A percentile compares a stretch with the other conserved stretches of the same genome.
Conservation (phyloP, 129 eudicot genomes). For the Lactuca saligna region DNA sequence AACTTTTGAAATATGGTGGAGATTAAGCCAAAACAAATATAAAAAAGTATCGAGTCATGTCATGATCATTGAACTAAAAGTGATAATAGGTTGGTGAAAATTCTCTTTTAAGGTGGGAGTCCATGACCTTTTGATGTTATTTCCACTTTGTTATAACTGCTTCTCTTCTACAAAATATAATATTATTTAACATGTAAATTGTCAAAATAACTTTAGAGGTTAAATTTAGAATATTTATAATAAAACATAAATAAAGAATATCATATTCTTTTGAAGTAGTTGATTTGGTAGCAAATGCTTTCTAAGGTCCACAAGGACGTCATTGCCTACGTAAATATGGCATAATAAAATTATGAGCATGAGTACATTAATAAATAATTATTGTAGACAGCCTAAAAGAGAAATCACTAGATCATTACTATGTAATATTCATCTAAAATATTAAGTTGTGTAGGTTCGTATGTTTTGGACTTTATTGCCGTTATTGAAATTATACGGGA, state of each 20-base stretch:
- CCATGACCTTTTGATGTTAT: neutral
- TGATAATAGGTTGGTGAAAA: constrained; percentile 27
- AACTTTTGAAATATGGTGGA: neutral
- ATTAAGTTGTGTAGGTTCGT: too few relatives aligned
- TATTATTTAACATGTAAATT: too few relatives aligned
- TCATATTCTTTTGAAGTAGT: neutral
- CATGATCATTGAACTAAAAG: constrained; percentile 20
- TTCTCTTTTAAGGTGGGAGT: constrained; percentile 1
- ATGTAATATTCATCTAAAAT: too few relatives aligned
- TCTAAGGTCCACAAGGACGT: constrained; percentile 20
- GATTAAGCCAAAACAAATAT: neutral
- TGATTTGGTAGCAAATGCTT: constrained; percentile 12
- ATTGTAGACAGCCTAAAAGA: too few relatives aligned
- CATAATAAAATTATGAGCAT: neutral
- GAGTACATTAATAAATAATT: neutral
- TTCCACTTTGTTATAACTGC: neutral
- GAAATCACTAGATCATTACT: too few relatives aligned
- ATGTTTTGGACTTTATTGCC: too few relatives aligned
- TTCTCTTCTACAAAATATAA: too few relatives aligned
- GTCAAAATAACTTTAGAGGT: neutral
- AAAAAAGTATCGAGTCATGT: constrained; percentile 7
- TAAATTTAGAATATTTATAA: neutral
- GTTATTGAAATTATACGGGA: too few relatives aligned
- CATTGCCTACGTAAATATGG: constrained; percentile 23
- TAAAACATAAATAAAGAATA: too few relatives aligned